phyloP scores from a whole-genome alignment of 2,329 filamentous ascomycete species.

The Fusarium sp. region DNA sequence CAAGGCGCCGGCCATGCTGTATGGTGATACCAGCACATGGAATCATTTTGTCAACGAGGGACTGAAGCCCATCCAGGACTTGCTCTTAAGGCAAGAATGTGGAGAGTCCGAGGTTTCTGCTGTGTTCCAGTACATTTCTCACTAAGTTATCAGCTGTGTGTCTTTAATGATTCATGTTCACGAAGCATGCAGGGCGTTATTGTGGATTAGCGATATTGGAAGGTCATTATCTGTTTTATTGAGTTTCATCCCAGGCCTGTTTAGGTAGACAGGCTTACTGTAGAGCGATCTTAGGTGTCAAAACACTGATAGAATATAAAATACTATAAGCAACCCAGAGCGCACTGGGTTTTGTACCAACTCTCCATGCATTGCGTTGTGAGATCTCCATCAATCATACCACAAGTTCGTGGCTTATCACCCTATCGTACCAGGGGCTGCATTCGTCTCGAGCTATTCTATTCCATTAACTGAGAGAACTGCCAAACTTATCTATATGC shows the following conservation, averaged over 20 bases:
- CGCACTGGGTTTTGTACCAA: neutral
- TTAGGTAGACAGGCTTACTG: neutral
- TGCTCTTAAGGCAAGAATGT: slow-evolving; percentile 87
- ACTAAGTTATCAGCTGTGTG: slow-evolving; percentile 54
- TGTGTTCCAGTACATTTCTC: slow-evolving; percentile 98
- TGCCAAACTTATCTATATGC: neutral
- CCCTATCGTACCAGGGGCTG: neutral
- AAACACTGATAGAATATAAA: neutral
- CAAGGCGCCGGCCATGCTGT: slow-evolving; percentile 94
- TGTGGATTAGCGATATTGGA: slow-evolving; percentile 4
- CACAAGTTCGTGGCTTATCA: neutral
- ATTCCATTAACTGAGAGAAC: neutral
- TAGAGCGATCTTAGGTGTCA: neutral
- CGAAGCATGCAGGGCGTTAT: slow-evolving; percentile 23
- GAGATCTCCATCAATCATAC: neutral
- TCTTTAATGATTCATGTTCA: slow-evolving; percentile 24
- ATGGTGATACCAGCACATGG: slow-evolving; percentile 99
- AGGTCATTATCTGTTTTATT: neutral
- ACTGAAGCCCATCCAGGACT: slow-evolving; percentile 86
- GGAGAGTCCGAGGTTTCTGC: slow-evolving; percentile 84
- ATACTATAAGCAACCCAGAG: neutral
- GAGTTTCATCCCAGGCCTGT: slow-evolving; percentile 5
- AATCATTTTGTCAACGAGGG: slow-evolving; percentile 92
- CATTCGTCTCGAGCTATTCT: neutral
- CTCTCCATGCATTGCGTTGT: neutral